These are phyloP conservation scores for Talaromyces adpressus DNA, from an alignment of 495 filamentous ascomycete species.

Conservation along the genomic window DNA sequence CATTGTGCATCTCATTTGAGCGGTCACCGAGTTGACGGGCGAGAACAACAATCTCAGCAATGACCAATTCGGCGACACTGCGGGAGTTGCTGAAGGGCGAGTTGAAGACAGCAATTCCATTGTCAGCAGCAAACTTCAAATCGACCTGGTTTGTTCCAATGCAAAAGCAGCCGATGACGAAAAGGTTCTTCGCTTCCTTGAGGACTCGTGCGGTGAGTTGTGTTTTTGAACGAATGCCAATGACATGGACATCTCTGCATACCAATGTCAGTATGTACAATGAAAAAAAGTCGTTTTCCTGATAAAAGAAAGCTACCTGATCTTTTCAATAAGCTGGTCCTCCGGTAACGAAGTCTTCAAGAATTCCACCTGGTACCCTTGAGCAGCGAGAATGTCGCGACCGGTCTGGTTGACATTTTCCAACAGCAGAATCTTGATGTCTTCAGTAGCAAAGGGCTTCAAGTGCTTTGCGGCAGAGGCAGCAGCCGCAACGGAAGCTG, in stretches of 20 bases:
- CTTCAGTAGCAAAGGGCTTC: slow-evolving; percentile 91
- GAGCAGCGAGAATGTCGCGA: slow-evolving; percentile 65
- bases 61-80: slow-evolving; percentile 92
- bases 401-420: slow-evolving; percentile 96
- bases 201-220: slow-evolving; percentile 83
- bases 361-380: slow-evolving; percentile 95
- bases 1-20: slow-evolving; percentile 87
- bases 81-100: slow-evolving; percentile 97
- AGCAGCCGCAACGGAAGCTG: slow-evolving; percentile 15
- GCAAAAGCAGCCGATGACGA: slow-evolving; percentile 97
- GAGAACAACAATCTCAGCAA: slow-evolving; percentile 84
- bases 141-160: slow-evolving; percentile 99
- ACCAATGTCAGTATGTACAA: slow-evolving; percentile 11
- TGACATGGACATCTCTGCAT: slow-evolving; percentile 90
- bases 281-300: neutral
- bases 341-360: slow-evolving; percentile 85
- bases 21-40: slow-evolving; percentile 91
- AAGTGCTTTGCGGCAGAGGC: slow-evolving; percentile 60
- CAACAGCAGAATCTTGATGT: slow-evolving; percentile 91
- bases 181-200: slow-evolving; percentile 82
- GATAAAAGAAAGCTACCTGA: slow-evolving; percentile 50
- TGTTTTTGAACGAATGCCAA: slow-evolving; percentile 97
- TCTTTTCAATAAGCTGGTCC: slow-evolving; percentile 93
- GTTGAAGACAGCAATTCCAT: slow-evolving; percentile 98
- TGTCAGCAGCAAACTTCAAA: slow-evolving; percentile 78